Conservation (phyloP, 495 filamentous ascomycete genomes). For the Halenospora varia region DNA sequence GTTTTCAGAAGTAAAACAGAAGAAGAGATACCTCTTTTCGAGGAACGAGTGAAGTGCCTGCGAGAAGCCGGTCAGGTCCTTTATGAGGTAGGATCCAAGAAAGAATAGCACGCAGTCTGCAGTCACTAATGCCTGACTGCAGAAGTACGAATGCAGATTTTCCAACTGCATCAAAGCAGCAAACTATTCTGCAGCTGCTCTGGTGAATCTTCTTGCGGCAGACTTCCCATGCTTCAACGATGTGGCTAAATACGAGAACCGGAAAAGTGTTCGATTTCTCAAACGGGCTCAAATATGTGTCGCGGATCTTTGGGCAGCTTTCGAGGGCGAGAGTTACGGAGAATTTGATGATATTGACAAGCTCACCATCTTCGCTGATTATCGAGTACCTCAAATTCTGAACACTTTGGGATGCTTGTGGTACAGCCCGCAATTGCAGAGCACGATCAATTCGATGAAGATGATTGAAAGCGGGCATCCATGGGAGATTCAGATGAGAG, state of each 20-base stretch:
- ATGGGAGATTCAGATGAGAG: slow-evolving; percentile 88
- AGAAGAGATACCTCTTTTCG: slow-evolving; percentile 81
- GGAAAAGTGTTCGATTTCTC: slow-evolving; percentile 67
- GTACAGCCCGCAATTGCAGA: slow-evolving; percentile 76
- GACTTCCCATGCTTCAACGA: slow-evolving; percentile 87
- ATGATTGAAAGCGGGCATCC: slow-evolving; percentile 64
- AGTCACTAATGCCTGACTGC: slow-evolving; percentile 23
- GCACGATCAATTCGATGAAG: slow-evolving; percentile 57
- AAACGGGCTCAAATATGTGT: slow-evolving; percentile 95
- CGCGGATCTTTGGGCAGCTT: slow-evolving; percentile 93
- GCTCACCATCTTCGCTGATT: slow-evolving; percentile 99
- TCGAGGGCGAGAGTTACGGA: slow-evolving; percentile 74
- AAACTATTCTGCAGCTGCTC: slow-evolving; percentile 70
- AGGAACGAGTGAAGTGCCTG: slow-evolving; percentile 73
- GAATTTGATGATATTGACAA: slow-evolving; percentile 88
- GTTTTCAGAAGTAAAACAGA: slow-evolving; percentile 84
- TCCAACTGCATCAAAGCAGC: slow-evolving; percentile 70
- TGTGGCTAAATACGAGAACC: slow-evolving; percentile 65
- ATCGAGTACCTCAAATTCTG: slow-evolving; percentile 92
- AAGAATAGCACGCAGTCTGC: neutral
- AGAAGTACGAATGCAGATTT: slow-evolving; percentile 79
- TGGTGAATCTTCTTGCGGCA: slow-evolving; percentile 77
- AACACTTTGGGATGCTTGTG: slow-evolving; percentile 75
- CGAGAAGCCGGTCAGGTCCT: slow-evolving; percentile 82
- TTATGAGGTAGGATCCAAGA: slow-evolving; percentile 59